A percentile compares a stretch with the other conserved stretches of the same genome.
Evolutionary conservation across 2,329 filamentous ascomycete genomes (phyloP).

Genomic region (Sordariomycetes sp.): DNA sequence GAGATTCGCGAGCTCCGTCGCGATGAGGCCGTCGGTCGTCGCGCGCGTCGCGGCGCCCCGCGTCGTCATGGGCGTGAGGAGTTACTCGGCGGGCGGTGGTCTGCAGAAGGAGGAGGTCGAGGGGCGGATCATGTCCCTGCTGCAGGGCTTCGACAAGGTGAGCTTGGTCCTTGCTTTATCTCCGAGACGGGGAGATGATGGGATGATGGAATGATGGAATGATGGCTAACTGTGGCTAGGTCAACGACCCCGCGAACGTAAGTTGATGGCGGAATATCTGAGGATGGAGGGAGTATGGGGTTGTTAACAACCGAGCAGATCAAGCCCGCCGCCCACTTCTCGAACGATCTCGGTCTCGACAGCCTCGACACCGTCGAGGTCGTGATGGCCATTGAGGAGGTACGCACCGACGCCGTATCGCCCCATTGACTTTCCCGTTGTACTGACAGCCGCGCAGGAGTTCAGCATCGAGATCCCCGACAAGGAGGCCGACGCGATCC

Average conservation of each 20-base stretch:
- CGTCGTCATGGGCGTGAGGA: slow-evolving; percentile 56
- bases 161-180: slow-evolving; percentile 17
- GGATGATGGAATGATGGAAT: slow-evolving; percentile 4
- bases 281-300: not conserved
- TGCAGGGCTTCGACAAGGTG: slow-evolving; percentile 94
- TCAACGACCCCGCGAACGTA: slow-evolving; percentile 57
- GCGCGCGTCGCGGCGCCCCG: slow-evolving; percentile 43
- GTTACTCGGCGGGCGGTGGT: slow-evolving; percentile 75
- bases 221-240: slow-evolving; percentile 31
- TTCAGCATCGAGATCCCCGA: slow-evolving; percentile 94
- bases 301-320: slow-evolving; percentile 47
- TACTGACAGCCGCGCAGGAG: slow-evolving; percentile 22
- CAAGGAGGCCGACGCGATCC: slow-evolving; percentile 90
- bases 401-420: slow-evolving; percentile 22
- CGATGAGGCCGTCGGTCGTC: slow-evolving; percentile 42
- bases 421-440: not conserved
- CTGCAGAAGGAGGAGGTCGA: slow-evolving; percentile 78
- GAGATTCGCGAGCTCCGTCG: slow-evolving; percentile 46
- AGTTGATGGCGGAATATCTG: slow-evolving; percentile 15
- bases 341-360: slow-evolving; percentile 94
- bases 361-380: slow-evolving; percentile 98
- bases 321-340: slow-evolving; percentile 75
- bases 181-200: not conserved
- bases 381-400: slow-evolving; percentile 99
- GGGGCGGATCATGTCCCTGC: slow-evolving; percentile 81